These are phyloP conservation scores for Arabidopsis thaliana DNA, from an alignment of 345 rosid genomes.

Conservation along the genomic window TAIR10.1 NC_003074.8:3239001-3239500, in stretches of 20 bases:
- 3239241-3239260: constrained; percentile 26
- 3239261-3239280: not conserved
- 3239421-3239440: constrained; percentile 65
- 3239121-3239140: constrained; percentile 34
- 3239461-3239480: constrained; percentile 44
- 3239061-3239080: constrained; percentile 41
- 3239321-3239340: constrained; percentile 67
- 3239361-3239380: constrained; percentile 55
- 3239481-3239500: constrained; percentile 57
- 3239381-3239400: constrained; percentile 63
- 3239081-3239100: constrained; percentile 2
- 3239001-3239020: constrained; percentile 46
- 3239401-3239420: constrained; percentile 59
- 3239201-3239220: not conserved
- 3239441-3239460: constrained; percentile 52
- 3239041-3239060: constrained; percentile 78
- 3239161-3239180: constrained; percentile 19
- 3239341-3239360: constrained; percentile 72
- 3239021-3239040: constrained; percentile 54
- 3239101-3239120: not conserved
- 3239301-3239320: constrained; percentile 61
- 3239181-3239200: constrained; percentile 19
- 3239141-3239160: constrained; percentile 33
- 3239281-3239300: not conserved
- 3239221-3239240: constrained; percentile 2